Evolutionary conservation across 371 early-diverging fungal species (phyloP), one percentile per base, ranked within the genome.

Genomic region (Syncephalastrum racemosum): DNA sequence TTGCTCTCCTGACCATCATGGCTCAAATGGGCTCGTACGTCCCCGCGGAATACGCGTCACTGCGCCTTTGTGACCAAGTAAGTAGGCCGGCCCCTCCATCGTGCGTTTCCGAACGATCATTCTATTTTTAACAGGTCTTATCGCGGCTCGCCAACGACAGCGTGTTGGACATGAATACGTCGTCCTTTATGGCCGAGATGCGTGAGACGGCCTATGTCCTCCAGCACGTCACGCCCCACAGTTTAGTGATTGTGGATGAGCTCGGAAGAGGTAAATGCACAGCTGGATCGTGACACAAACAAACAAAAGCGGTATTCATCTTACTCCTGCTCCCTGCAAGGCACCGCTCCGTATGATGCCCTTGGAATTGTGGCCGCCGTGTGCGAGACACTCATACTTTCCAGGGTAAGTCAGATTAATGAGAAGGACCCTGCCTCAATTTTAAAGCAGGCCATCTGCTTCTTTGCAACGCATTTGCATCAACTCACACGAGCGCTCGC

Each of bases 1-100:
- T 96, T 16, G 94, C 93, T 0, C 74, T 97, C 13, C 59, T 97
- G 41, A 77, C 66, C n/a, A 83, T 99, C 46, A 87, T 99, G 88
- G 96, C 97, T 0, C 99, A 99, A 46, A 90, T 95, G 22, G 99
- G 99, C 18, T 88, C 86, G 44, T 94, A 84, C 70, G 93, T 99
- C 4, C 98, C 99, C 4, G 97, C 96, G 8, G 89, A 90, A 46
- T 89, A 88, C 58, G 95, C 92, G 4, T 81, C 82, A 0, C 70
- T 99, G 61, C 85, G 90, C 20, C 64, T 98, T 7, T 77, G 85
- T 46, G 87, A 92, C 59, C 82, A 82, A 56, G 84, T 83, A 71
- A 3, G 15, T 14, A 25, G 27, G n/a, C n/a, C n/a, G n/a, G n/a
- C n/a, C n/a, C 18, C 43, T 6, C 4, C 8, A 54, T 24, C 0